phyloP scores from a whole-genome alignment of 2,329 filamentous ascomycete genomes.

The Thelonectria rubi region DNA sequence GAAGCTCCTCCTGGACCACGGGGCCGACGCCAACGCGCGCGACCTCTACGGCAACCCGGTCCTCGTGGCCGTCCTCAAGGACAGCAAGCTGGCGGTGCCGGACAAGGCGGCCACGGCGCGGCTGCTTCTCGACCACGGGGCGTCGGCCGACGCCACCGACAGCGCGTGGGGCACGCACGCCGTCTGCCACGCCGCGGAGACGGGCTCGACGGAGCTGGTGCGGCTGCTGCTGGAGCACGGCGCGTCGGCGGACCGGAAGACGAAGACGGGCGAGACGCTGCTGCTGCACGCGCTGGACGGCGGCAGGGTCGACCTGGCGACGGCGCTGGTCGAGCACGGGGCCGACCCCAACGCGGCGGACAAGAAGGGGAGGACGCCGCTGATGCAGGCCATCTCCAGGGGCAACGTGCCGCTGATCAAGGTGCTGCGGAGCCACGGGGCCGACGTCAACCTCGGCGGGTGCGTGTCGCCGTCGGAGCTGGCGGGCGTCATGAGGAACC shows the following conservation, averaged over 20 bases:
- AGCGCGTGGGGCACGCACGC: constrained; percentile 32
- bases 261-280: constrained; percentile 44
- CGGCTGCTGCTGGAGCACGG: constrained; percentile 44
- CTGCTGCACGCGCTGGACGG: constrained; percentile 45
- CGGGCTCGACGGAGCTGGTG: constrained; percentile 37
- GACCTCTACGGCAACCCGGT: constrained; percentile 46
- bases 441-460: constrained; percentile 33
- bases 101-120: constrained; percentile 42
- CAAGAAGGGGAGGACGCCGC: constrained; percentile 44
- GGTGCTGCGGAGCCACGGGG: constrained; percentile 43
- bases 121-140: constrained; percentile 47
- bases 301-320: constrained; percentile 34
- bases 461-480: constrained; percentile 37
- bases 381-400: constrained; percentile 45
- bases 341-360: constrained; percentile 46
- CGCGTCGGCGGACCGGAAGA: constrained; percentile 39
- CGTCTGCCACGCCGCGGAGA: constrained; percentile 42
- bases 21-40: constrained; percentile 46
- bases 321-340: constrained; percentile 44
- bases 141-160: constrained; percentile 43
- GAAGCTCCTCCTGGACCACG: constrained; percentile 45
- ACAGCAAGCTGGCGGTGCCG: constrained; percentile 36
- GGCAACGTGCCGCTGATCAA: constrained; percentile 42
- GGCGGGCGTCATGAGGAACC: constrained; percentile 36
- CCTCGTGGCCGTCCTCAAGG: constrained; percentile 45